These are phyloP conservation scores for Zasmidium citrigriseum DNA, from an alignment of 2,329 filamentous ascomycete species.

Conservation along the genomic window DNA sequence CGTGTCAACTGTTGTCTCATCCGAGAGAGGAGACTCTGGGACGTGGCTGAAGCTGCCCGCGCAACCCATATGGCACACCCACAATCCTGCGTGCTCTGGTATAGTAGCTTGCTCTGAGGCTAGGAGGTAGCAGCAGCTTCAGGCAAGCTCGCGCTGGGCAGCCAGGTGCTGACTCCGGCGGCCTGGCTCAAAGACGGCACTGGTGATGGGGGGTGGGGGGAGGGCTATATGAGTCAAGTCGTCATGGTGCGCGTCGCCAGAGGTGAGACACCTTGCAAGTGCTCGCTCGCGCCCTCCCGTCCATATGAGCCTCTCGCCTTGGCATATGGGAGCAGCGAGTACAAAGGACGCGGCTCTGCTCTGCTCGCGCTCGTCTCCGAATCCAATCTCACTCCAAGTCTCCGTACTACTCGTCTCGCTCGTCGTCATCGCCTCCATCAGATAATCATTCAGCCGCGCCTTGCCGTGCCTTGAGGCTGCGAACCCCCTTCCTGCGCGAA, in stretches of 20 bases:
- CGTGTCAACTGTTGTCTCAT: slow-evolving; percentile 19
- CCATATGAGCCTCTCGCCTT: not conserved
- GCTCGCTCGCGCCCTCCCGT: slow-evolving; percentile 1
- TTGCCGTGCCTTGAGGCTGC: slow-evolving; percentile 5
- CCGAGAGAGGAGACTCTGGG: slow-evolving; percentile 11
- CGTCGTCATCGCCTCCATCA: not conserved
- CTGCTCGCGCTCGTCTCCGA: slow-evolving; percentile 1
- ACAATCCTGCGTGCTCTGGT: slow-evolving; percentile 3
- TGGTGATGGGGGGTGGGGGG: slow-evolving; percentile 13
- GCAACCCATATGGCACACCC: not conserved
- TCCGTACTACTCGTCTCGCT: not conserved
- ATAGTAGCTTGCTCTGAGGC: not conserved
- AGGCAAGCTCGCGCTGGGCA: not conserved
- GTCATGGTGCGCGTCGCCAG: slow-evolving; percentile 13
- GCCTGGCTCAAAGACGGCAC: slow-evolving; percentile 18
- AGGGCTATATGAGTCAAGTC: slow-evolving; percentile 23
- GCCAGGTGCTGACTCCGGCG: slow-evolving; percentile 9
- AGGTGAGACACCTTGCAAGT: slow-evolving; percentile 13
- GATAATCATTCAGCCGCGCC: not conserved
- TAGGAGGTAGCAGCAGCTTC: not conserved
- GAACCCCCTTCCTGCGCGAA: slow-evolving; percentile 17
- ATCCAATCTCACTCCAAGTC: not conserved
- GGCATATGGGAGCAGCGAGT: slow-evolving; percentile 7
- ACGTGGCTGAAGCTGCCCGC: slow-evolving; percentile 18
- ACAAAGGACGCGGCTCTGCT: slow-evolving; percentile 20